Evolutionary conservation across 2,329 filamentous ascomycete genomes (phyloP).

Genomic region (Xylaria sp.): DNA sequence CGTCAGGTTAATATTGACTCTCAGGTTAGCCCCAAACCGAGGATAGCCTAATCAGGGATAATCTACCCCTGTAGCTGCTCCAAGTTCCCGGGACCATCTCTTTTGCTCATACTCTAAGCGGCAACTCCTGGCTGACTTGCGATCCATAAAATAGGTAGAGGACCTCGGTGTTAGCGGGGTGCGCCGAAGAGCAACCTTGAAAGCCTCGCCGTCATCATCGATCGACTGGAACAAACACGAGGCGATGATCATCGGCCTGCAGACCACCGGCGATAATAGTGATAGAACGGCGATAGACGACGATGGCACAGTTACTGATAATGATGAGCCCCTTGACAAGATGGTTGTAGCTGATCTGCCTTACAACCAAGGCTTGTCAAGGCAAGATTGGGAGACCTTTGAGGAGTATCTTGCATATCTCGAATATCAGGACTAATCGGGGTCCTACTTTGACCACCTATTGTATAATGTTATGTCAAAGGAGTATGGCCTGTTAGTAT

Average conservation of each 20-base stretch:
- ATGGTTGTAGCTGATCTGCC: slow-evolving; percentile 30
- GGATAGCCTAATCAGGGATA: background rate
- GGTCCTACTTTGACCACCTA: background rate
- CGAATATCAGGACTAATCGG: slow-evolving; percentile 27
- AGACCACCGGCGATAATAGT: slow-evolving; percentile 16
- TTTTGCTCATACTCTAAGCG: background rate
- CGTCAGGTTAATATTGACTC: slow-evolving; percentile 22
- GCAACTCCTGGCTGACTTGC: background rate
- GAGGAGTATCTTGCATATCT: slow-evolving; percentile 35
- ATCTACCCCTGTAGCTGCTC: background rate
- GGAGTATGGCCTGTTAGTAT: background rate
- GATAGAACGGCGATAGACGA: slow-evolving; percentile 1
- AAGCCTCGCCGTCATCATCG: slow-evolving; percentile 3
- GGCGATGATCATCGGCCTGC: slow-evolving; percentile 27
- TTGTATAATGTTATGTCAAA: background rate
- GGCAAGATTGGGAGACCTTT: slow-evolving; percentile 30
- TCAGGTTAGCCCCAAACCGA: background rate
- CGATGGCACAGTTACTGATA: slow-evolving; percentile 11
- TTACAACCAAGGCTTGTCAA: slow-evolving; percentile 29
- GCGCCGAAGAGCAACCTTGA: slow-evolving; percentile 17
- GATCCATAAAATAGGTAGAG: slow-evolving; percentile 27
- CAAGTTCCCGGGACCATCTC: background rate
- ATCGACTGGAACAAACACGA: slow-evolving; percentile 34
- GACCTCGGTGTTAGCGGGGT: slow-evolving; percentile 28
- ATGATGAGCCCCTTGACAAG: slow-evolving; percentile 19